Conservation (phyloP, 495 filamentous ascomycete genomes). For the Tuber melanosporum region DNA sequence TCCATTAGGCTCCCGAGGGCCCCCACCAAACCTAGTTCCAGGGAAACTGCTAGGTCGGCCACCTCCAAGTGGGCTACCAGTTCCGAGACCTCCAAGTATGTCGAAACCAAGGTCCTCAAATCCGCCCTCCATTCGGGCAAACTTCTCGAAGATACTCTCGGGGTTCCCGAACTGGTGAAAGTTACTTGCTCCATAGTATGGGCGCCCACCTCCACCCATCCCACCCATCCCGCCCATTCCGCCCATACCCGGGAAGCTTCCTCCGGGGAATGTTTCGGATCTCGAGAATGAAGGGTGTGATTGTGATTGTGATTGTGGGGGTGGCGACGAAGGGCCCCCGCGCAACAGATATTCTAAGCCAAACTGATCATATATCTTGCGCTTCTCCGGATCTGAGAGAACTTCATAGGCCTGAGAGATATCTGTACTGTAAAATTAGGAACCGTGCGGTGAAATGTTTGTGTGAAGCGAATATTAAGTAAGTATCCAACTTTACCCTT, state of each 20-base stretch:
- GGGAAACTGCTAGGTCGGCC: slow-evolving; percentile 38
- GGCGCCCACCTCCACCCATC: slow-evolving; percentile 33
- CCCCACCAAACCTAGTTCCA: slow-evolving; percentile 21
- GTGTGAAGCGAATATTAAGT: slow-evolving; percentile 1
- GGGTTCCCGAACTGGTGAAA: slow-evolving; percentile 65
- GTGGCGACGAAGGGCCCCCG: slow-evolving; percentile 67
- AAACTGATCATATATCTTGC: slow-evolving; percentile 90
- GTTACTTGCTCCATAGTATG: slow-evolving; percentile 20
- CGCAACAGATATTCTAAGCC: slow-evolving; percentile 88
- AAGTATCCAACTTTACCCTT: slow-evolving; percentile 50
- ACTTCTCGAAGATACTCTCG: slow-evolving; percentile 75
- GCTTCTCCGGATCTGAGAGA: slow-evolving; percentile 92
- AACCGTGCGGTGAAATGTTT: not conserved
- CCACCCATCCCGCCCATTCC: not conserved
- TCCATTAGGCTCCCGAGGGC: slow-evolving; percentile 40
- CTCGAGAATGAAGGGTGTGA: slow-evolving; percentile 52
- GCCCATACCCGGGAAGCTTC: slow-evolving; percentile 45
- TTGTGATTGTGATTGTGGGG: slow-evolving; percentile 41
- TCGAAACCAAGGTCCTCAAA: slow-evolving; percentile 49
- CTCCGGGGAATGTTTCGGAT: slow-evolving; percentile 53
- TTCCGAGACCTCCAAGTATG: slow-evolving; percentile 46
- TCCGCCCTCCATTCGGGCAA: slow-evolving; percentile 54
- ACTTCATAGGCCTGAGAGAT: slow-evolving; percentile 96
- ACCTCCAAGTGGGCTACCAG: slow-evolving; percentile 45
- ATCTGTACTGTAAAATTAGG: slow-evolving; percentile 49